Evolutionary conservation across 78 protist species (phyloP), one percentile per base, ranked within the genome.

Genomic region (Dictyostelium intermedium): DNA sequence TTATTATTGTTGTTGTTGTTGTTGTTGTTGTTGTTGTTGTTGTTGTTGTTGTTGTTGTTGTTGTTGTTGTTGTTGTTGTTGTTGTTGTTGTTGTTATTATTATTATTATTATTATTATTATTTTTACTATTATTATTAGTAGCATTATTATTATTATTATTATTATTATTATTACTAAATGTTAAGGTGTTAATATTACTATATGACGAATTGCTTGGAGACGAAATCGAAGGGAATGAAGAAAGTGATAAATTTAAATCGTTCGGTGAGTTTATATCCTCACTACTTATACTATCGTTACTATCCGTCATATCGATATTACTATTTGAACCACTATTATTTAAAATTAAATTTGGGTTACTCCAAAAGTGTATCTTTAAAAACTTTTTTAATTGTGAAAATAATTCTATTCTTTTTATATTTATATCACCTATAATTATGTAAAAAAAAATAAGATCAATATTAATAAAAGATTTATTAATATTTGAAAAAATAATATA

Each of bases 331-430:
- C 39, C 8, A 30, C 20, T 69, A 69, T n/a, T n/a, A n/a, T 34
- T 72, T 25, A 66, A 5, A 27, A 66, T 27, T 66, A 27, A 66
- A 27, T 27, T 23, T 23, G 30, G 30, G 41, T 47, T 45, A 27
- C 8, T 37, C 84, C 84, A 79, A 79, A 79, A 79, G 6, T 79
- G 7, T 18, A 79, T 79, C 10, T 79, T 30, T 8, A 79, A 25
- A 45, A 45, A 45, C 56, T 79, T 39, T 30, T 79, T 79, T 79
- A 79, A 79, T 79, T 79, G 39, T 27, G 27, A 27, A 79, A 79
- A 27, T 79, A 45, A 16, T 45, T 79, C 84, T 25, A 79, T 45
- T n/a, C 66, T 79, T 45, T 30, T 45, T 37, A 79, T 37, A 45
- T 39, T 47, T 23, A 79, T 45, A 23, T 79, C 84, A 37, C 45